phyloP scores from a whole-genome alignment of 805 yeast species.

The Saccharomycopsis sp. region DNA sequence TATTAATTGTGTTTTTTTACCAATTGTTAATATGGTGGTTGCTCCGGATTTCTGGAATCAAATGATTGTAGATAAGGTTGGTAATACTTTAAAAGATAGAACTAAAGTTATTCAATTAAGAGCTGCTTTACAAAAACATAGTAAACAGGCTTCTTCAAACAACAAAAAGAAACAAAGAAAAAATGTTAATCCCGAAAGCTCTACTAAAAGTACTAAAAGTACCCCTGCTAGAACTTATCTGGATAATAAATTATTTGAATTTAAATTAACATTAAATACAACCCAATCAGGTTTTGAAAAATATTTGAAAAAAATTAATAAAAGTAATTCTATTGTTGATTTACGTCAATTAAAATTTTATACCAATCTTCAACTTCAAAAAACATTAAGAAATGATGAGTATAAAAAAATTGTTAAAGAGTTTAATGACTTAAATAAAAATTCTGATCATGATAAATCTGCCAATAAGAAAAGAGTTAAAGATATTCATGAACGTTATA shows the following conservation, averaged over 20 bases:
- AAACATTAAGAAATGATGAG: constrained; percentile 26
- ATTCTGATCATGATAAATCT: neutral
- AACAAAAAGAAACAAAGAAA: constrained; percentile 3
- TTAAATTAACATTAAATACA: constrained; percentile 30
- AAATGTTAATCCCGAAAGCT: neutral
- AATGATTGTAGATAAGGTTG: constrained; percentile 45
- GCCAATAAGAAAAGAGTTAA: constrained; percentile 1
- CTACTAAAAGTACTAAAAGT: constrained; percentile 9
- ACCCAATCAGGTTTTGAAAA: constrained; percentile 31
- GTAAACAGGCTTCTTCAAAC: constrained; percentile 22
- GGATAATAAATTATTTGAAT: constrained; percentile 20
- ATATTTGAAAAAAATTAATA: constrained; percentile 28
- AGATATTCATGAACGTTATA: constrained; percentile 11
- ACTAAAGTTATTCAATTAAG: constrained; percentile 65
- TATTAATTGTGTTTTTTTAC: constrained; percentile 44
- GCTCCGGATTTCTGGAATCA: constrained; percentile 77
- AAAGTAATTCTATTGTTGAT: constrained; percentile 29
- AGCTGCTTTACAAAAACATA: constrained; percentile 58
- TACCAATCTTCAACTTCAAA: constrained; percentile 36
- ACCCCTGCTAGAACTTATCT: neutral
- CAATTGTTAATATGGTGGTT: constrained; percentile 39
- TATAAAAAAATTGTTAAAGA: neutral
- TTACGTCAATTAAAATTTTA: constrained; percentile 40
- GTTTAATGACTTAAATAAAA: neutral
- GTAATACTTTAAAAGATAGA: constrained; percentile 59